Evolutionary conservation across 1,284 basidiomycete genomes (phyloP).

Genomic region (Trametes pubescens): DNA sequence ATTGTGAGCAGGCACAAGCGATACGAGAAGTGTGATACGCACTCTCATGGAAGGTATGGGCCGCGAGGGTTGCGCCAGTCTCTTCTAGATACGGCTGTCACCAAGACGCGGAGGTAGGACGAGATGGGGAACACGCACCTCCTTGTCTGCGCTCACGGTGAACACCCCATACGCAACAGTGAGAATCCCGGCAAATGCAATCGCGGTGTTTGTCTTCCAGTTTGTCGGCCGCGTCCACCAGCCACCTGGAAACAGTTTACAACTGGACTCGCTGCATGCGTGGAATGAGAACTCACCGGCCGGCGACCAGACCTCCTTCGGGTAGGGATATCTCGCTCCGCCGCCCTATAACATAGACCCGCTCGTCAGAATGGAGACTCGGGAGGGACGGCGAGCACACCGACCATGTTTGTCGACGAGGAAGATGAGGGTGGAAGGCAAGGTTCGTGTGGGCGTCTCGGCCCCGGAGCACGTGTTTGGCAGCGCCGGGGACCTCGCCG

Average conservation of each 20-base stretch:
- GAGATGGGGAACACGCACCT: conserved; percentile 51
- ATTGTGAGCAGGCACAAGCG: not conserved
- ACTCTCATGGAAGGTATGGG: conserved; percentile 74
- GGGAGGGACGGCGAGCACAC: conserved; percentile 14
- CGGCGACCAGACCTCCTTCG: conserved; percentile 77
- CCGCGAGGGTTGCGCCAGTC: conserved; percentile 53
- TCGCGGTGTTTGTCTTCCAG: conserved; percentile 73
- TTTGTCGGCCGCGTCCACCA: conserved; percentile 80
- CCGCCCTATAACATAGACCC: conserved; percentile 55
- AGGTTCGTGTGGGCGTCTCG: conserved; percentile 19
- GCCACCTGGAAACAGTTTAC: conserved; percentile 55
- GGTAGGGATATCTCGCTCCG: conserved; percentile 72
- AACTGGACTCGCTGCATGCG: not conserved
- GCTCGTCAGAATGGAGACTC: conserved; percentile 3
- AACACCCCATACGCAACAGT: conserved; percentile 65
- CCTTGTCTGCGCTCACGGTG: conserved; percentile 67
- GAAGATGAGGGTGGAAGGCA: conserved; percentile 30
- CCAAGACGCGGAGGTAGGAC: not conserved
- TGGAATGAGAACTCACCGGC: conserved; percentile 52
- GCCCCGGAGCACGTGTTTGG: conserved; percentile 39
- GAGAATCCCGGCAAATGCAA: conserved; percentile 66
- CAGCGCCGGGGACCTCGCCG: conserved; percentile 28
- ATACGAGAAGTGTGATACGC: conserved; percentile 30
- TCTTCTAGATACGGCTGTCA: conserved; percentile 25
- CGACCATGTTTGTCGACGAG: conserved; percentile 34